Percentiles rank a stretch among this genome's conserved stretches.
phyloP scores from a whole-genome alignment of 2,329 filamentous ascomycete genomes.

The Cladosporium austrohemisphaericum region DNA sequence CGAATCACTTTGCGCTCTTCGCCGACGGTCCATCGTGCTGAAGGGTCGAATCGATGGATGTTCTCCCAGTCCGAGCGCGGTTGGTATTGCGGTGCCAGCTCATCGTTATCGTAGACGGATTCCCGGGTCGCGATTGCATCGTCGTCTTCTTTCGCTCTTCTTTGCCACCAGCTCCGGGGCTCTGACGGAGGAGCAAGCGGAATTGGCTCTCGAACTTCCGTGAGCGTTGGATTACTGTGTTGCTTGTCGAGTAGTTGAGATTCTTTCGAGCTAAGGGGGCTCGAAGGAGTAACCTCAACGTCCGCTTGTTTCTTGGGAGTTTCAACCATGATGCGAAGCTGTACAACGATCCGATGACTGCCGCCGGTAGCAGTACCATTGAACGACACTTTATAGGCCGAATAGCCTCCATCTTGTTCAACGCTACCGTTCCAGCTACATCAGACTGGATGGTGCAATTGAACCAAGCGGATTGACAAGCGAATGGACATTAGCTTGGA shows the following conservation, averaged over 20 bases:
- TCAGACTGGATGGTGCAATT: too few relatives aligned
- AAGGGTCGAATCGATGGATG: conserved; percentile 46
- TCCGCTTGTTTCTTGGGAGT: background rate
- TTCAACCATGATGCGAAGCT: background rate
- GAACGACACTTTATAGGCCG: too few relatives aligned
- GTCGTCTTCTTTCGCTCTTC: too few relatives aligned
- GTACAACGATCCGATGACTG: too few relatives aligned
- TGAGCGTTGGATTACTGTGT: too few relatives aligned
- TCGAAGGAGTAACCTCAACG: background rate
- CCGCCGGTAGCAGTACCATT: too few relatives aligned
- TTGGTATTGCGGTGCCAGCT: conserved; percentile 55
- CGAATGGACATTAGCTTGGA: too few relatives aligned
- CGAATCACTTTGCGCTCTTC: conserved; percentile 39
- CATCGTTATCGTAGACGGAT: conserved; percentile 47
- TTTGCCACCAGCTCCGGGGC: background rate
- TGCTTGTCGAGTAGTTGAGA: too few relatives aligned
- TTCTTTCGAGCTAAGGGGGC: too few relatives aligned
- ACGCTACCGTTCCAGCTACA: too few relatives aligned
- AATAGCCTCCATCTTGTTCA: too few relatives aligned
- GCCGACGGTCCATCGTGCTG: conserved; percentile 41
- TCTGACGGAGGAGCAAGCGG: background rate
- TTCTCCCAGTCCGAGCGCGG: conserved; percentile 52
- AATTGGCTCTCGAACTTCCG: background rate
- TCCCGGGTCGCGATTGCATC: conserved; percentile 2
- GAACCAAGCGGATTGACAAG: too few relatives aligned